Base-by-base conservation (phyloP, 2,329 filamentous ascomycete genomes). In the Trichoderma endophyticum region DNA sequence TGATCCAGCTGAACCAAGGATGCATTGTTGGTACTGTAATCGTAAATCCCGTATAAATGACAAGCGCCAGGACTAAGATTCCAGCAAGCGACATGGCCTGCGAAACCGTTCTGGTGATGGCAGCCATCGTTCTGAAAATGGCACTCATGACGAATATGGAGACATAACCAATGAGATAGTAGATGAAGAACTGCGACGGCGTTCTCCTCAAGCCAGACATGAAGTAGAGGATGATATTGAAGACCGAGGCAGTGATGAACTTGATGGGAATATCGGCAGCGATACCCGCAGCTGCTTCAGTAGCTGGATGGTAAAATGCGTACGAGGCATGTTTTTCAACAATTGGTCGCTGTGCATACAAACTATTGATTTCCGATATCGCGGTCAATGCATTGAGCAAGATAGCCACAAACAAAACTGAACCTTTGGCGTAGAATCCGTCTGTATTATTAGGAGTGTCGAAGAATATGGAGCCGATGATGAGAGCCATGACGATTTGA, bases 1-100 rank as follows among this genome's bases (percentile, higher is more conserved):
- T 88, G 67, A 95, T 91, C 93, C 93, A 95, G 32, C 88, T 83
- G 63, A 92, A 90, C 91, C 92, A 95, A 0, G 87, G 87, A 26
- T 90, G 86, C 91, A 92, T 94, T 77, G 91, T 75, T 0, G 83
- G 81, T 2, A 82, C 78, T 0, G 81, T 77, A 39, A 88, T 84
- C 32, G 84, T 81, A 77, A 91, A 90, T 71, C 88, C 90, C 0
- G 90, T 90, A 78, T 86, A 86, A 28, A 85, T 89, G 76, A 90
- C 85, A 4, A 92, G 84, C 15, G 86, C 86, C 21, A 92, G 78
- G 12, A 91, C 87, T 73, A 89, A 75, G 0, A 90, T 80, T 26
- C 86, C 86, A 0, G 86, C 83, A 2, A 86, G 77, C 0, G 83
- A 82, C 83, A 90, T 85, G 3, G 88, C 87, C 73, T 89, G 87